These are phyloP conservation scores for Rhytidiadelphus loreus DNA, from an alignment of 225 moss, liverwort and hornwort species.

Conservation along the genomic window DNA sequence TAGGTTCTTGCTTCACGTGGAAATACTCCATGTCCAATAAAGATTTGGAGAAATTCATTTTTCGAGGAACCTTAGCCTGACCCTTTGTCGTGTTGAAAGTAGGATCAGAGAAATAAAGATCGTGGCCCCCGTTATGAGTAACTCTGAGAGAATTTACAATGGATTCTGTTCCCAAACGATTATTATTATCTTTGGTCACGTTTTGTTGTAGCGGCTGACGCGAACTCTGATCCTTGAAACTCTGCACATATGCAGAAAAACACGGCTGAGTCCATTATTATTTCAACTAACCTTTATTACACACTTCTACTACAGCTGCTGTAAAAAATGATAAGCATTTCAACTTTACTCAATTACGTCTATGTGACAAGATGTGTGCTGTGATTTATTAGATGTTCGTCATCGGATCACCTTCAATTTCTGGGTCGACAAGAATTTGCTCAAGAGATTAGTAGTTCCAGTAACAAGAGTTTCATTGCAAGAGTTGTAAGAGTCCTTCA, in stretches of 20 bases:
- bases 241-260: slow-evolving; percentile 12
- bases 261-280: not conserved
- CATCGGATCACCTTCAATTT: slow-evolving; percentile 11
- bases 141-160: not conserved
- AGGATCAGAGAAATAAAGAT: not conserved
- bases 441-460: slow-evolving; percentile 14
- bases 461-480: not conserved
- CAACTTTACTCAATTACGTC: not conserved
- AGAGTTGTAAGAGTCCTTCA: not conserved
- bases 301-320: not conserved
- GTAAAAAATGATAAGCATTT: not conserved
- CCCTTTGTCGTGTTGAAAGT: not conserved
- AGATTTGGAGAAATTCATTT: not conserved
- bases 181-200: not conserved
- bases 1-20: not conserved
- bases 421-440: slow-evolving; percentile 20
- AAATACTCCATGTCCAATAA: slow-evolving; percentile 4
- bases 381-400: not conserved
- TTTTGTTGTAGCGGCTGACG: not conserved
- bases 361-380: not conserved
- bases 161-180: not conserved
- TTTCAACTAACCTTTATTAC: not conserved
- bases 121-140: not conserved
- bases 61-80: not conserved
- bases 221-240: not conserved